Base-by-base conservation (phyloP, 441 rosid species). In the Pelargonium citronellum region DNA sequence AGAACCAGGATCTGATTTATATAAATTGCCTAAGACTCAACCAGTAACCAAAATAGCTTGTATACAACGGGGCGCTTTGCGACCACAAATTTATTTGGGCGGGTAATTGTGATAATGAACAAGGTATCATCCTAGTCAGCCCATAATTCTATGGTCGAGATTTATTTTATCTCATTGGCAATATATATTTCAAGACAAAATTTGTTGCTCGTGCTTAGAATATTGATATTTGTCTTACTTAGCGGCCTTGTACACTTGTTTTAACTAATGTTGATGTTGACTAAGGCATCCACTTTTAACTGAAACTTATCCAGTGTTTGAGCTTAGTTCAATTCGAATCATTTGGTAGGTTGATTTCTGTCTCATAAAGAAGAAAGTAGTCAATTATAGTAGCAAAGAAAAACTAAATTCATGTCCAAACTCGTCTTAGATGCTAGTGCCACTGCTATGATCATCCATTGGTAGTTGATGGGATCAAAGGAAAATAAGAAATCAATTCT, bases 401-500 rank as follows among this genome's bases (percentile, higher is more conserved):
- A 51, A 51, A 2, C 19, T 51, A 15, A 51, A 13, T 51, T 3
- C 63, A 58, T 58, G 11, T 58, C 30, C 63, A 58, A 19, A 9
- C 63, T 27, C 30, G 7, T 11, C 5, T 2, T 57, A 7, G 12
- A 8, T 57, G 24, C 20, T 57, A 53, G 6, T 3, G 19, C 17
- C 61, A 55, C 20, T 55, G 61, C 16, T 55, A 19, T 55, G 61
- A 58, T 20, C 30, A 19, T 19, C 63, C 63, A 20, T 58, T 58
- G 20, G 13, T 58, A 58, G 19, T 19, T 7, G 24, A 16, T 7
- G 24, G 27, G 62, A 15, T 57, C 24, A 57, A 57, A 57, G 20
- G 62, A 57, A 57, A 57, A 57, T 30, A 30, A 30, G 63, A 58
- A 58, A 58, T 58, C 41, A 58, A 58, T 58, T 11, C 13, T 12